phyloP scores from a whole-genome alignment of 208 protist species.

The Leishmania gerbilli region DNA sequence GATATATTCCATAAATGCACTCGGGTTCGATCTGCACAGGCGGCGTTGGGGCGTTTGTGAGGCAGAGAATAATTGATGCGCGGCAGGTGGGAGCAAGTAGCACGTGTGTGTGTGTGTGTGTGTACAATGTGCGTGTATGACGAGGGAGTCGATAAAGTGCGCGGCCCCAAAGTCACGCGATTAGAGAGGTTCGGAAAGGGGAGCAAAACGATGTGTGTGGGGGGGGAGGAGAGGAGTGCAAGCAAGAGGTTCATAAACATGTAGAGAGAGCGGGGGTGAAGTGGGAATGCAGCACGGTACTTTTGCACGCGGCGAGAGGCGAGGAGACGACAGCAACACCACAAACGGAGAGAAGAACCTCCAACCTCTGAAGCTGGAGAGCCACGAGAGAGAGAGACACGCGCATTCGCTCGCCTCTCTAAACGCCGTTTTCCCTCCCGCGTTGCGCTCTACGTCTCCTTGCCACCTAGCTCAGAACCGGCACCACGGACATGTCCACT shows the following conservation, averaged over 20 bases:
- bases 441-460: not conserved
- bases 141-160: not conserved
- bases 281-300: not conserved
- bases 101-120: not conserved
- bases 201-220: not conserved
- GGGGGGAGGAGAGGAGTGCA: too few species aligned
- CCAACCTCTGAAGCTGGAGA: not conserved
- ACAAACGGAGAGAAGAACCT: not conserved
- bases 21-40: constrained; percentile 15
- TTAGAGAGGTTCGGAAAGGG: not conserved
- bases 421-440: not conserved
- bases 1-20: constrained; percentile 59
- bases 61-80: not conserved
- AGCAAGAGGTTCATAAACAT: not conserved
- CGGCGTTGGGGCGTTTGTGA: not conserved
- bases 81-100: not conserved
- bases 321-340: not conserved
- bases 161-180: not conserved
- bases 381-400: not conserved
- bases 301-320: not conserved
- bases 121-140: not conserved
- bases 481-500: not conserved
- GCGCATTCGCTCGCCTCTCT: not conserved
- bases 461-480: not conserved
- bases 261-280: not conserved